Base-by-base conservation (phyloP, 1,139 yeast genomes). In the Scheffersomyces cryptocercus region DNA sequence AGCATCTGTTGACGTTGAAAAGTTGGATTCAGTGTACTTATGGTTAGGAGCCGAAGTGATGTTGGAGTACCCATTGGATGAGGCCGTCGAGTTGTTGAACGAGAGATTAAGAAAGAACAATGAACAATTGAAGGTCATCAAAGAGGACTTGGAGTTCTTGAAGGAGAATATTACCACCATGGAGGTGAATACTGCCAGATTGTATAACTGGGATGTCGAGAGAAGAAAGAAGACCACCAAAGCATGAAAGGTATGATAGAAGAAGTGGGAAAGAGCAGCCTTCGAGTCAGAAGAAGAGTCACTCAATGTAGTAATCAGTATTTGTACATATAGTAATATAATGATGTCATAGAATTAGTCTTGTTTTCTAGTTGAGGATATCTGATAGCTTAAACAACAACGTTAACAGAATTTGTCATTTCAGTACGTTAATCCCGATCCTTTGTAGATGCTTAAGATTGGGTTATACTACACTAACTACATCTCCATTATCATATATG, bases 41-140 rank as follows among this genome's bases (percentile, higher is more conserved):
- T 93, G 99, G 99, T 75, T 93, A 15, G 99, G 99, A 9, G 98
- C 99, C 1, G 96, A 91, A 57, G 95, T 93, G 14, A 93, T 93
- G 99, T 74, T 95, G 57, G 99, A 93, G 62, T 93, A 93, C 62
- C 91, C 97, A 4, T 73, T 89, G 31, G 86, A 81, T 37, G 99
- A 93, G 62, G 99, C 99, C 1, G 77, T 84, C 39, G 83, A 73
- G 28, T 73, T 95, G 55, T 71, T 95, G 47, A 61, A 74, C 24
- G 77, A 77, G 35, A 82, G 93, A 61, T 75, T 91, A 50, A 65
- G 64, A 26, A 79, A 80, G 31, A 91, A 96, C 29, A 67, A 79
- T 53, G 73, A 76, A 39, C 86, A 81, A 52, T 73, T 85, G 53
- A 60, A 64, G 28, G 66, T 76, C 8, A 84, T 93, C 32, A 80